These are phyloP conservation scores for Simplicillium sp. DNA, from an alignment of 2,329 filamentous ascomycete species.

Conservation along the genomic window DNA sequence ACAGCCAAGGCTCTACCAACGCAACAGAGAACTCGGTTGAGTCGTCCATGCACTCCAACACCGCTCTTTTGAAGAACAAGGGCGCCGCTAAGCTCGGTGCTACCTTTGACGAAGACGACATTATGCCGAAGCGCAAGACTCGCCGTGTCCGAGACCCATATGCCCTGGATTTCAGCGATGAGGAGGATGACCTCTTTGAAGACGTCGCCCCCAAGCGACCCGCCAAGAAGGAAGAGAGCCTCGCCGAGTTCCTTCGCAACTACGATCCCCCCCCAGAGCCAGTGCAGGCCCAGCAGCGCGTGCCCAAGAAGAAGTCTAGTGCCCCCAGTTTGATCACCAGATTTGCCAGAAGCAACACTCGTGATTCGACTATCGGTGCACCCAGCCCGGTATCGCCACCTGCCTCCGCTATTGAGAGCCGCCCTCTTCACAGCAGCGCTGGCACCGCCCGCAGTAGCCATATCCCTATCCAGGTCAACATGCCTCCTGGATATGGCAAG, in stretches of 20 bases:
- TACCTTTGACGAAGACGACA: slow-evolving; percentile 39
- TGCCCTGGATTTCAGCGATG: slow-evolving; percentile 75
- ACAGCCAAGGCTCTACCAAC: slow-evolving; percentile 46
- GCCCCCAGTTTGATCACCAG: slow-evolving; percentile 53
- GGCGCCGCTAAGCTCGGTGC: slow-evolving; percentile 19
- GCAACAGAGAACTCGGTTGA: slow-evolving; percentile 50
- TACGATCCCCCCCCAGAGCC: slow-evolving; percentile 54
- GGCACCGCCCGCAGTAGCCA: slow-evolving; percentile 28
- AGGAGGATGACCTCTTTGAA: slow-evolving; percentile 49
- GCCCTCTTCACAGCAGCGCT: slow-evolving; percentile 29
- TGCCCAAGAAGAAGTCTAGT: slow-evolving; percentile 55
- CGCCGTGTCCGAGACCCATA: slow-evolving; percentile 81
- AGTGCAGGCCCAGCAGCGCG: slow-evolving; percentile 22
- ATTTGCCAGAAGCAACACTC: slow-evolving; percentile 31
- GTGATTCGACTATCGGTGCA: slow-evolving; percentile 9
- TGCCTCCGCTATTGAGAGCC: slow-evolving; percentile 16
- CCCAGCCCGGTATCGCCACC: slow-evolving; percentile 14
- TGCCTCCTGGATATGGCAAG: slow-evolving; percentile 34
- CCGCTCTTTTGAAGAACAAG: slow-evolving; percentile 50
- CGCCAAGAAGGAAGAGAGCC: slow-evolving; percentile 50
- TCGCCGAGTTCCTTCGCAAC: slow-evolving; percentile 66
- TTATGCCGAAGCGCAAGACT: slow-evolving; percentile 63
- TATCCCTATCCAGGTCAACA: slow-evolving; percentile 43
- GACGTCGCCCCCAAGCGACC: slow-evolving; percentile 32
- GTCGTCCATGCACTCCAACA: slow-evolving; percentile 67